Base-by-base conservation (phyloP, 352 stramenopile genomes). In the Blastocystis sp. region DNA sequence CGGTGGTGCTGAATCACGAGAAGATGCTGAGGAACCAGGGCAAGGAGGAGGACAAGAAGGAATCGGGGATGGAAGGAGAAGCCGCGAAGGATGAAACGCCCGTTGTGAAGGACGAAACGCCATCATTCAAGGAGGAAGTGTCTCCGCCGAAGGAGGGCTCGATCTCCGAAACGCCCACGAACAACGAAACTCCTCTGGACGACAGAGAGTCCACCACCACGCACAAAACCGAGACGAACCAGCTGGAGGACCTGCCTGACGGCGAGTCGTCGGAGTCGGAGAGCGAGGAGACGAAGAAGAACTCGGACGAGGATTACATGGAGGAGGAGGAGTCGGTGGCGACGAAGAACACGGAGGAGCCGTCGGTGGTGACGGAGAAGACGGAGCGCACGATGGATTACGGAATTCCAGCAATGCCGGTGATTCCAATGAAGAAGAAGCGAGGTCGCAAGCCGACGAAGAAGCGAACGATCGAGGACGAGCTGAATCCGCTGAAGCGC, bases 1-100 rank as follows among this genome's bases (percentile, higher is more conserved):
- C 98, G 82, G 97, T 97, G 21, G 96, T 99, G 10, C 92, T 99
- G n/a, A 96, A 97, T 35, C 97, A 76, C 93, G 98, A 95, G 94
- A 95, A 93, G 94, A 97, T 91, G 92, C 94, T 41, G 91, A 93
- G 91, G 95, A 95, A 91, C 95, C 95, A 69, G 91, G 92, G 92
- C 81, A 92, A 90, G 93, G 65, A 91, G 71, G 29, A 91, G 94
- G 63, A 62, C 45, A 81, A 55, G 90, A 91, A 88, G 80, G 81
- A 65, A 77, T 29, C 51, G 50, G 35, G 89, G 12, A 69, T 21
- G 35, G 71, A 79, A 39, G 50, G 31, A 12, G 13, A 71, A 50
- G 26, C 31, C 33, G 12, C 33, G 4, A 26, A 71, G 26, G 10
- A 50, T 71, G 63, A 71, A 50, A 71, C 63, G 33, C 63, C 63